Evolutionary conservation across 345 rosid species (phyloP), one percentile per base, ranked within the genome.

Genomic region (Pelargonium nanum): DNA sequence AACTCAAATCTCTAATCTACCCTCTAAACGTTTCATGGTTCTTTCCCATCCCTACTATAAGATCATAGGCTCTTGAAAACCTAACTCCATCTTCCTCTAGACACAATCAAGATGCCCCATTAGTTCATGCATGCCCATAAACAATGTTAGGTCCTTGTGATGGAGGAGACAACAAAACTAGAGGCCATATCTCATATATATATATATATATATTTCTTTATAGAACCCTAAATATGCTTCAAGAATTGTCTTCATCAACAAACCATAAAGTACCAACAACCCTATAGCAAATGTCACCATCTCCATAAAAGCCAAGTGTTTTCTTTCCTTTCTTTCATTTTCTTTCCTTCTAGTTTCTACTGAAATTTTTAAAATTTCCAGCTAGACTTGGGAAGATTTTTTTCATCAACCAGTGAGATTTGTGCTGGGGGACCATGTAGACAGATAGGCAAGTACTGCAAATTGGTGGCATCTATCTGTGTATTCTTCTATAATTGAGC

Each of bases 401-500:
- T 51, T 77, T 20, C 8, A 28, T 65, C 62, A 66, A 68, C 79
- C 74, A 62, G 67, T 73, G 30, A 53, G 69, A 61, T 55, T 65
- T 53, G 57, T 66, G n/a, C 59, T 50, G 24, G 30, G 68, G 82
- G 68, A 68, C 72, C 45, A 34, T 34, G 32, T 5, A 15, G 45
- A 34, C 45, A 34, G 45, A 34, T 34, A 1, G 45, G 45, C 61
- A 60, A 72, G 70, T 59, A 65, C 66, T 80, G 67, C 54, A 69
- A 30, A 67, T 67, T 68, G 66, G 76, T 67, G 59, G 81, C 56
- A 64, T 77, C 72, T 65, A 55, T 72, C 68, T 65, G 51, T 67
- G 69, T 32, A 68, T 66, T 72, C 78, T 74, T 72, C 76, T 70
- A 70, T 74, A 66, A 70, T 34, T 34, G 68, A 73, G 68, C 66